phyloP scores from a whole-genome alignment of 768 basidiomycete species.

The Coprinopsis strossmayeri region DNA sequence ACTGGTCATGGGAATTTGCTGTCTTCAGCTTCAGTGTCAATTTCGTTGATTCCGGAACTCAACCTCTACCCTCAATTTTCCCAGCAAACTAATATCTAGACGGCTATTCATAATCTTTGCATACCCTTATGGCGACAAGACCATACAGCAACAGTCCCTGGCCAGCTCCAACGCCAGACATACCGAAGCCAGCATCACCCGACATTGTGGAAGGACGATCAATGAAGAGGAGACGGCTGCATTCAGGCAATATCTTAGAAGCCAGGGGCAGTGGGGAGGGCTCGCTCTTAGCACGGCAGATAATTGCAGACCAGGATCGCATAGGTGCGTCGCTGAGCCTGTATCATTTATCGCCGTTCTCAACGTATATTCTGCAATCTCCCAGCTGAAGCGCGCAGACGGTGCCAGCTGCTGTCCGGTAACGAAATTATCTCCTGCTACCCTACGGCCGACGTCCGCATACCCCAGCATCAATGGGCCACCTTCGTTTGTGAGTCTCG shows the following conservation, averaged over 20 bases:
- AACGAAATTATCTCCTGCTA: conserved; percentile 78
- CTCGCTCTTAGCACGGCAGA: conserved; percentile 27
- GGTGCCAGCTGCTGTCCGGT: conserved; percentile 52
- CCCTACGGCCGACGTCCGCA: conserved; percentile 45
- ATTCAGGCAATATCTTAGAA: neutral
- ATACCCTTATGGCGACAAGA: conserved; percentile 9
- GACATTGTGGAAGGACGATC: conserved; percentile 11
- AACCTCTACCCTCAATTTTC: neutral
- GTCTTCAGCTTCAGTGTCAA: neutral
- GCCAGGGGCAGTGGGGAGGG: neutral
- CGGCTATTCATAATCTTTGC: neutral
- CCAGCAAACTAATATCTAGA: neutral
- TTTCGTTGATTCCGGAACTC: neutral
- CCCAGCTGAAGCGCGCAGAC: conserved; percentile 33
- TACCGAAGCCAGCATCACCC: conserved; percentile 7
- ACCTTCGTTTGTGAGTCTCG: conserved; percentile 81
- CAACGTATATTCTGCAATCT: neutral
- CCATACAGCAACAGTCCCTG: conserved; percentile 12
- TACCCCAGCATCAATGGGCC: conserved; percentile 72
- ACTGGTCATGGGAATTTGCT: conserved; percentile 1
- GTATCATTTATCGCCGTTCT: conserved; percentile 4
- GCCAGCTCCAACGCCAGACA: conserved; percentile 11
- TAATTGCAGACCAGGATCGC: conserved; percentile 28
- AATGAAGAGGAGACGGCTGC: conserved; percentile 12
- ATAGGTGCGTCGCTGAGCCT: conserved; percentile 23